phyloP scores from a whole-genome alignment of 371 early-diverging fungal species.

The Rhizopus microsporus region DNA sequence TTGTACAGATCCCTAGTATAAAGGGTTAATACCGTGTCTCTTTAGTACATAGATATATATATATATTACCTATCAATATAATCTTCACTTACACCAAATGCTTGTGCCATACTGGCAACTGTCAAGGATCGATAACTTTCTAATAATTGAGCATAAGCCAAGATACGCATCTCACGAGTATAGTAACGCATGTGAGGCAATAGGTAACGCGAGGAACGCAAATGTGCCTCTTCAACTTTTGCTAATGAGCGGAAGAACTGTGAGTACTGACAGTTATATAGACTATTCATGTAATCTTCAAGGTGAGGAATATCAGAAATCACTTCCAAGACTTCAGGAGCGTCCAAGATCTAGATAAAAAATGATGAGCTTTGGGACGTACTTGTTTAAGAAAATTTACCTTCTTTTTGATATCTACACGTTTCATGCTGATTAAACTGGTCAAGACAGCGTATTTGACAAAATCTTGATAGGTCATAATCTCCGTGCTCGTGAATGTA shows the following conservation, averaged over 20 bases:
- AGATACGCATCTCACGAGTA: constrained; percentile 97
- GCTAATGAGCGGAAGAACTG: constrained; percentile 83
- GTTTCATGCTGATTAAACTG: constrained; percentile 84
- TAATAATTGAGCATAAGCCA: constrained; percentile 95
- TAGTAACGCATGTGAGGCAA: constrained; percentile 87
- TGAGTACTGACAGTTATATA: constrained; percentile 94
- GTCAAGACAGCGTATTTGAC: constrained; percentile 94
- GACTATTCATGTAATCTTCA: constrained; percentile 80
- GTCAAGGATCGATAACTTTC: constrained; percentile 97
- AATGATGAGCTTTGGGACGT: neutral
- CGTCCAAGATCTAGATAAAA: constrained; percentile 74
- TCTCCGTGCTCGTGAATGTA: constrained; percentile 97
- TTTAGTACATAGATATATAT: neutral
- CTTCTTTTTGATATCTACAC: constrained; percentile 93
- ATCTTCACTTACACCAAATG: constrained; percentile 96
- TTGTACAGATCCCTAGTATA: constrained; percentile 83
- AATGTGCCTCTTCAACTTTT: constrained; percentile 52
- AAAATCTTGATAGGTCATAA: constrained; percentile 97
- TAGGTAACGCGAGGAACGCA: constrained; percentile 66
- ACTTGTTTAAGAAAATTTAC: constrained; percentile 1
- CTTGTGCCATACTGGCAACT: constrained; percentile 93
- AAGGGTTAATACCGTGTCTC: neutral
- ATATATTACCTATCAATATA: constrained; percentile 86
- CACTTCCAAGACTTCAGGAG: constrained; percentile 97
- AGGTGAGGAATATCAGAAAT: constrained; percentile 87